These are phyloP conservation scores for Heimioporus retisporus DNA, from an alignment of 1,284 basidiomycete genomes.

Conservation along the genomic window DNA sequence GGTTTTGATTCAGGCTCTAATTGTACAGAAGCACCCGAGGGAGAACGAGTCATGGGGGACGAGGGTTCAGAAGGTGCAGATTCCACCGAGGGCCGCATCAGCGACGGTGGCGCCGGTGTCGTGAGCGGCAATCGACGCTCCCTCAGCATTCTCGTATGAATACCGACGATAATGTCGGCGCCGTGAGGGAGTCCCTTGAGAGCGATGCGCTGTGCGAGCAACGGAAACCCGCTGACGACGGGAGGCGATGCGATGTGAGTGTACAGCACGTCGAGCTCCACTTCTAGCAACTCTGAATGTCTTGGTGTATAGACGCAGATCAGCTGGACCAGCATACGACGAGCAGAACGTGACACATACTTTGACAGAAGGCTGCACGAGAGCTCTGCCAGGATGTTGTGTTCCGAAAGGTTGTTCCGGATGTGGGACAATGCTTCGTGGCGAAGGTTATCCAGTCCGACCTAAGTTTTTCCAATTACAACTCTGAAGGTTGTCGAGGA, in stretches of 20 bases:
- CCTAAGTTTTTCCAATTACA: conserved; percentile 13
- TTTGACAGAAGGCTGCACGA: conserved; percentile 29
- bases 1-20: too few relatives aligned
- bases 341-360: conserved; percentile 15
- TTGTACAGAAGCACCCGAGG: too few relatives aligned
- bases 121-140: too few relatives aligned
- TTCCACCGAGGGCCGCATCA: too few relatives aligned
- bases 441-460: conserved; percentile 32
- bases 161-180: conserved; percentile 29
- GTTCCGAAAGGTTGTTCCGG: conserved; percentile 29
- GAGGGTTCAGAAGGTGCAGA: too few relatives aligned
- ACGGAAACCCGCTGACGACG: conserved; percentile 20
- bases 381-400: conserved; percentile 36
- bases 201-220: conserved; percentile 28
- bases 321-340: not conserved
- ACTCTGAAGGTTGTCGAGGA: too few relatives aligned
- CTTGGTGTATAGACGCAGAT: conserved; percentile 13
- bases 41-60: too few relatives aligned
- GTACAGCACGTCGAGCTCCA: conserved; percentile 40
- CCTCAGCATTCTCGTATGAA: conserved; percentile 33
- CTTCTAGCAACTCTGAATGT: conserved; percentile 30
- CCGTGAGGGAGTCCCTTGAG: conserved; percentile 37
- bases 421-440: conserved; percentile 30
- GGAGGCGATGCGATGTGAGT: conserved; percentile 27
- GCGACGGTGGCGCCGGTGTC: too few relatives aligned